Evolutionary conservation across 2,329 filamentous ascomycete species (phyloP).

Genomic region (Cadophora luteo-olivacea): DNA sequence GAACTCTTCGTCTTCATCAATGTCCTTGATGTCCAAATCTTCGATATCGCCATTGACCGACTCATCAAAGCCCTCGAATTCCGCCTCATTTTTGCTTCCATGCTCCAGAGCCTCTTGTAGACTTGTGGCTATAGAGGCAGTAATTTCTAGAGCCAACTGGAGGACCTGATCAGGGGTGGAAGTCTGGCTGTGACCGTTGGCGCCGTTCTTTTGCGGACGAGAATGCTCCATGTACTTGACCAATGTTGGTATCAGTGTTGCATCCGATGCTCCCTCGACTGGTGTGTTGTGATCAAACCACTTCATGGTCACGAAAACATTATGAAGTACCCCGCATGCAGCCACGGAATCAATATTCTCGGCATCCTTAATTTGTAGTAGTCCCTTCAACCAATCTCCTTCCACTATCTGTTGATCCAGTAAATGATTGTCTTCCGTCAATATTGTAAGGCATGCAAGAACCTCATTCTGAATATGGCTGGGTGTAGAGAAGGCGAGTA

Average conservation of each 20-base stretch:
- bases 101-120: conserved; percentile 59
- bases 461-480: conserved; percentile 51
- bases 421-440: conserved; percentile 65
- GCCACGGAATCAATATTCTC: conserved; percentile 58
- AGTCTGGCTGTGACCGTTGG: conserved; percentile 32
- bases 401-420: conserved; percentile 60
- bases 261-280: conserved; percentile 57
- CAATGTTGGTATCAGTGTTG: conserved; percentile 55
- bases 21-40: conserved; percentile 49
- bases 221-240: conserved; percentile 41
- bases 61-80: conserved; percentile 49
- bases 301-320: conserved; percentile 61
- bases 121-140: conserved; percentile 68
- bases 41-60: conserved; percentile 38
- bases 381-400: conserved; percentile 55
- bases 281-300: conserved; percentile 60
- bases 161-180: conserved; percentile 42
- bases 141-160: conserved; percentile 62
- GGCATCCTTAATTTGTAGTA: conserved; percentile 57
- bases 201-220: conserved; percentile 28
- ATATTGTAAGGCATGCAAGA: conserved; percentile 60
- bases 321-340: conserved; percentile 67
- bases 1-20: conserved; percentile 48
- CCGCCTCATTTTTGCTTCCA: conserved; percentile 49
- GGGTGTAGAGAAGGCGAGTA: conserved; percentile 52